Base-by-base conservation (phyloP, 495 filamentous ascomycete genomes). In the Penicillium coprophilum region DNA sequence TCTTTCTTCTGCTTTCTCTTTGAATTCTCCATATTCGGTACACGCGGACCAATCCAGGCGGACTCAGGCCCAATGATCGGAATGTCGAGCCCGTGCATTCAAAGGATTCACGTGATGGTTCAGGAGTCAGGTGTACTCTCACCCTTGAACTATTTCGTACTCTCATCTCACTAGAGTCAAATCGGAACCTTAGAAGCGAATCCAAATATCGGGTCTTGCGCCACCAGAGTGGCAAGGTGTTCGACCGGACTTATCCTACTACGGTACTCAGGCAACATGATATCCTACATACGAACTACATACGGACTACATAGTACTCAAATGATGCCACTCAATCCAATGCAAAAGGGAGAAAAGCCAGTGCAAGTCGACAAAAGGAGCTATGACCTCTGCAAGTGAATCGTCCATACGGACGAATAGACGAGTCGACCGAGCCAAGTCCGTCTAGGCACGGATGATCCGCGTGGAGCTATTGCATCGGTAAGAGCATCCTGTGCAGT, bases 51-150 rank as follows among this genome's bases (percentile, higher is more conserved):
- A n/a, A 45, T 45, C 43, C 12, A 38, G n/a, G 15, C 43, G 43
- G 23, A 27, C 43, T 60, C 53, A 40, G 56, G 56, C 46, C 60
- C 28, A 59, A 50, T 59, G 60, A 62, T 62, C 59, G 56, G 55
- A 57, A 53, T 44, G 20, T 21, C 6, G 43, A 45, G 43, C 41
- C 41, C 41, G 41, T 45, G 41, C 41, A 45, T 45, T 27, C 12
- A 27, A 23, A 9, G 31, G 31, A 3, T 44, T 44, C 46, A 49
- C 46, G 31, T 49, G 46, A 49, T 36, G 12, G 8, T 7, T 12
- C 13, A 23, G 19, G 40, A 23, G 21, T 45, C 41, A 45, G 43
- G 23, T 45, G 43, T 45, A 27, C n/a, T n/a, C n/a, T n/a, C 12
- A 32, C 12, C 30, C 12, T 4, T 32, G 8, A 32, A 12, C 30